Percentiles rank a stretch among this genome's conserved stretches.
Conservation (phyloP, 345 rosid genomes). For the Aquilaria sinensis region DNA sequence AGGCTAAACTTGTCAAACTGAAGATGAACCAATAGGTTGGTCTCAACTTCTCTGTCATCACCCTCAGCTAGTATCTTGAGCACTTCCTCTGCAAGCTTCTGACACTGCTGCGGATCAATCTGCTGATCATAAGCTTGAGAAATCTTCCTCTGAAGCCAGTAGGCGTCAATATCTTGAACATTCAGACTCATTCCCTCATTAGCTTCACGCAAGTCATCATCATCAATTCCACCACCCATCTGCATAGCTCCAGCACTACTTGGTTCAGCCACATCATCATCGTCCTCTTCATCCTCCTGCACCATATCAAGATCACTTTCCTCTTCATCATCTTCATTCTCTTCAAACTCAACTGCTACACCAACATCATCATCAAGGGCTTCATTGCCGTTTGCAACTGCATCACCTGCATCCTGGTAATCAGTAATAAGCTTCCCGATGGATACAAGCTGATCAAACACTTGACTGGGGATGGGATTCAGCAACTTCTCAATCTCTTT, state of each 20-base stretch:
- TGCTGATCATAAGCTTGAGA: conserved; percentile 85
- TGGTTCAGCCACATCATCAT: conserved; percentile 58
- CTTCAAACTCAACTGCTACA: conserved; percentile 91
- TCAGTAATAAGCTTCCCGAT: conserved; percentile 76
- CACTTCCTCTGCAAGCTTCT: conserved; percentile 90
- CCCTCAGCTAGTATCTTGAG: conserved; percentile 79
- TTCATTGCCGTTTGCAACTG: conserved; percentile 52
- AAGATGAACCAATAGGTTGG: conserved; percentile 50
- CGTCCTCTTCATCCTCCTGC: conserved; percentile 79
- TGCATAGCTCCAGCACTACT: conserved; percentile 65
- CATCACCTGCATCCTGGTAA: conserved; percentile 65
- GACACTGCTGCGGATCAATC: conserved; percentile 86
- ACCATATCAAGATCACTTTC: conserved; percentile 89
- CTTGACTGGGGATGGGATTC: conserved; percentile 35
- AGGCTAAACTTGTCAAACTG: conserved; percentile 68
- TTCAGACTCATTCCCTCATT: conserved; percentile 63
- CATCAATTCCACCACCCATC: conserved; percentile 77
- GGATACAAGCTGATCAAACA: conserved; percentile 72
- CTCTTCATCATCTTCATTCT: conserved; percentile 82
- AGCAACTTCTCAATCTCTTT: conserved; percentile 75
- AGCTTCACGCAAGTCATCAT: conserved; percentile 56
- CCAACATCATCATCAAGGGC: conserved; percentile 82
- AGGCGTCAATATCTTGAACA: conserved; percentile 95
- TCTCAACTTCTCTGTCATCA: conserved; percentile 82
- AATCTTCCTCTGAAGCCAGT: conserved; percentile 95